phyloP scores from a whole-genome alignment of 2,329 filamentous ascomycete species.

The Stemphylium beticola region DNA sequence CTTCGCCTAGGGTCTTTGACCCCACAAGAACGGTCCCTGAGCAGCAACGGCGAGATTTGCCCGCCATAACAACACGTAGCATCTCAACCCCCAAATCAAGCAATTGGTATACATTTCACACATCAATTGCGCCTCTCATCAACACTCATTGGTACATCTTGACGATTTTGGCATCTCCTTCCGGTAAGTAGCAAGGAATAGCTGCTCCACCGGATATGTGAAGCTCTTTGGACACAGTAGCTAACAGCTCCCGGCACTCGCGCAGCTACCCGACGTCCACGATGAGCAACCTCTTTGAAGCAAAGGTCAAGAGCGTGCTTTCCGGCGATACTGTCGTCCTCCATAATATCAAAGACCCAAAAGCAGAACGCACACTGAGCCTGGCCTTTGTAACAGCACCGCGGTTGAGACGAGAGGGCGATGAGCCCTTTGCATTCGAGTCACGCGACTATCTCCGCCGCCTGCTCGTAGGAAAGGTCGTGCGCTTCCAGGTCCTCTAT shows the following conservation, averaged over 20 bases:
- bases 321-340: slow-evolving; percentile 93
- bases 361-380: slow-evolving; percentile 83
- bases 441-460: slow-evolving; percentile 91
- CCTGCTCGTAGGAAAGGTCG: slow-evolving; percentile 80
- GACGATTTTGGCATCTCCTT: slow-evolving; percentile 11
- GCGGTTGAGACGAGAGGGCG: slow-evolving; percentile 83
- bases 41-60: slow-evolving; percentile 17
- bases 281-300: slow-evolving; percentile 49
- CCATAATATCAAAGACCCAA: slow-evolving; percentile 78
- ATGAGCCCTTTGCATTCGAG: slow-evolving; percentile 91
- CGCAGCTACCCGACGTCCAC: slow-evolving; percentile 21
- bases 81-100: slow-evolving; percentile 8
- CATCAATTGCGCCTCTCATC: slow-evolving; percentile 16
- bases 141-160: background rate
- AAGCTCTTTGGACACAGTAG: slow-evolving; percentile 33
- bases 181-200: slow-evolving; percentile 9
- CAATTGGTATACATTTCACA: slow-evolving; percentile 4
- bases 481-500: slow-evolving; percentile 87
- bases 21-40: slow-evolving; percentile 19
- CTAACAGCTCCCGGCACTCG: slow-evolving; percentile 26
- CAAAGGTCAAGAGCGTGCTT: slow-evolving; percentile 83
- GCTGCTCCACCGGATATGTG: slow-evolving; percentile 10
- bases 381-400: slow-evolving; percentile 92
- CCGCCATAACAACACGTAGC: slow-evolving; percentile 20
- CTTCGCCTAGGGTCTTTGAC: slow-evolving; percentile 20